A percentile compares a stretch with the other conserved stretches of the same genome.
These are phyloP conservation scores for Aspergillus indologenus DNA, from an alignment of 495 filamentous ascomycete genomes.

Conservation along the genomic window DNA sequence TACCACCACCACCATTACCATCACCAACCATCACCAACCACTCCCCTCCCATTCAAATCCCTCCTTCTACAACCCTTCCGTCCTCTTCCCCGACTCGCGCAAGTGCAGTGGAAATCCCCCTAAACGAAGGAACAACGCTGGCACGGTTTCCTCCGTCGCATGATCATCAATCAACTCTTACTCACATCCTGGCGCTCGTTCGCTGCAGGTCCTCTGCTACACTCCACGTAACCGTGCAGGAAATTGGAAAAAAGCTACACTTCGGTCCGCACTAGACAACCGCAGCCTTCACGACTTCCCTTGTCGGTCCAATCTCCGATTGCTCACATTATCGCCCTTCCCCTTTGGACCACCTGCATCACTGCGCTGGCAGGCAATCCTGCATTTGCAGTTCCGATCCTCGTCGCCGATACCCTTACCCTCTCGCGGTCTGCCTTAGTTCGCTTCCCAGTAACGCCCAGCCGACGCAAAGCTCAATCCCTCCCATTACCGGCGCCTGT, in stretches of 20 bases:
- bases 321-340: conserved; percentile 34
- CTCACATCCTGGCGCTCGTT: conserved; percentile 27
- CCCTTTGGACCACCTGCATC: conserved; percentile 44
- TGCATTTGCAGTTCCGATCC: conserved; percentile 25
- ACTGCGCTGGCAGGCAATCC: conserved; percentile 43
- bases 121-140: conserved; percentile 30
- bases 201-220: conserved; percentile 31
- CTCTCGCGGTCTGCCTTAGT: conserved; percentile 26
- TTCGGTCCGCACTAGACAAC: conserved; percentile 28
- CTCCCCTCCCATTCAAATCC: conserved; percentile 2
- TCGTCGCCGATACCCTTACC: conserved; percentile 20
- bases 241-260: conserved; percentile 31
- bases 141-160: conserved; percentile 29
- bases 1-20: too few relatives aligned
- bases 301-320: conserved; percentile 37
- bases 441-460: conserved; percentile 21
- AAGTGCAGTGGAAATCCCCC: conserved; percentile 10
- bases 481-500: conserved; percentile 14
- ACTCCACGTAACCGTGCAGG: conserved; percentile 46
- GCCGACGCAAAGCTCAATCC: conserved; percentile 21
- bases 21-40: neutral
- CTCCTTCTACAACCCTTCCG: conserved; percentile 9
- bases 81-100: conserved; percentile 10
- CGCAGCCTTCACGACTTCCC: conserved; percentile 29
- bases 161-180: conserved; percentile 30